These are phyloP conservation scores for Funneliformis caledonium DNA, from an alignment of 371 early-diverging fungal species.

Conservation along the genomic window DNA sequence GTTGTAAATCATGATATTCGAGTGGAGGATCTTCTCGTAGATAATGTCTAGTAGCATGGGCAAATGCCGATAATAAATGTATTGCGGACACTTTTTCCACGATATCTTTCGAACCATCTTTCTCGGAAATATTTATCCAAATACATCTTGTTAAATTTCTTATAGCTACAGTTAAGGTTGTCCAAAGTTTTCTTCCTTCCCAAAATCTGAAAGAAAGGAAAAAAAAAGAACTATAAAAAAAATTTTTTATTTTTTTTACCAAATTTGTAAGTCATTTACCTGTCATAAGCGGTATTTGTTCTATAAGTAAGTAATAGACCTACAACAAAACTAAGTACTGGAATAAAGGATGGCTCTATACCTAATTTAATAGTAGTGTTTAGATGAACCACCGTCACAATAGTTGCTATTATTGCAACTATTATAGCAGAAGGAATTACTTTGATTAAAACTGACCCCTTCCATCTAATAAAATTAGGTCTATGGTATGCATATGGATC, in stretches of 20 bases:
- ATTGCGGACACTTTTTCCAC: slow-evolving; percentile 64
- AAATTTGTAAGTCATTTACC: slow-evolving; percentile 10
- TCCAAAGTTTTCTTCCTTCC: slow-evolving; percentile 80
- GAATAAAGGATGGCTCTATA: slow-evolving; percentile 50
- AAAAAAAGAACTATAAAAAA: no score
- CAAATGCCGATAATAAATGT: slow-evolving; percentile 73
- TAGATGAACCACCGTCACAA: not conserved
- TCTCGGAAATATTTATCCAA: slow-evolving; percentile 54
- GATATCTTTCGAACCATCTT: slow-evolving; percentile 44
- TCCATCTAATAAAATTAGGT: slow-evolving; percentile 9
- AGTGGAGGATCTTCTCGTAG: slow-evolving; percentile 64
- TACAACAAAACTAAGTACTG: slow-evolving; percentile 64
- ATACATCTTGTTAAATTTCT: slow-evolving; percentile 56
- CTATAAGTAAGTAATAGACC: slow-evolving; percentile 75
- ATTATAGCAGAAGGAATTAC: not conserved
- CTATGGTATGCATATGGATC: slow-evolving; percentile 14
- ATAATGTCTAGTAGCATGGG: slow-evolving; percentile 73
- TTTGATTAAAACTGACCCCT: slow-evolving; percentile 10
- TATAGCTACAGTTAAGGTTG: slow-evolving; percentile 55
- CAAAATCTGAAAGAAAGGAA: slow-evolving; percentile 57
- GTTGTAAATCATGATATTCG: slow-evolving; percentile 50
- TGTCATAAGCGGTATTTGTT: slow-evolving; percentile 66
- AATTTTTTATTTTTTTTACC: no score
- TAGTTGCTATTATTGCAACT: not conserved
- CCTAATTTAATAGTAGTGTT: slow-evolving; percentile 40